phyloP scores from a whole-genome alignment of 2,329 filamentous ascomycete genomes.

The Rugonectria rugulosa region DNA sequence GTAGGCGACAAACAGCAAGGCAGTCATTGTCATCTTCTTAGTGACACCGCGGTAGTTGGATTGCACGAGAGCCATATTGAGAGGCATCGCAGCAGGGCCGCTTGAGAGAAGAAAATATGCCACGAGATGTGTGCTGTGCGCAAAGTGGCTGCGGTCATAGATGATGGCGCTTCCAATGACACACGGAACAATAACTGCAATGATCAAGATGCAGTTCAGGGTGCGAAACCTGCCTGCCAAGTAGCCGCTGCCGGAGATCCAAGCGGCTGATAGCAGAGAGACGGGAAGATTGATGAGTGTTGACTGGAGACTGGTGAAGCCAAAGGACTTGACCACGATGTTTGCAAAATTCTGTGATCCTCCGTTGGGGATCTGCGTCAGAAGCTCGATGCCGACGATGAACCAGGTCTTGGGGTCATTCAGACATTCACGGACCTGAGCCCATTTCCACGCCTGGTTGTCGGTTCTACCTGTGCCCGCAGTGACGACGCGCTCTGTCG shows the following conservation, averaged over 20 bases:
- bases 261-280: constrained; percentile 57
- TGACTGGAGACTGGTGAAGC: constrained; percentile 61
- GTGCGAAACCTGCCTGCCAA: constrained; percentile 60
- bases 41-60: constrained; percentile 64
- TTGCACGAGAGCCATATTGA: constrained; percentile 62
- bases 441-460: constrained; percentile 56
- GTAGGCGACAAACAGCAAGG: constrained; percentile 62
- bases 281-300: constrained; percentile 67
- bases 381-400: constrained; percentile 59
- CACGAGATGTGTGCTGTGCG: constrained; percentile 57
- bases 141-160: constrained; percentile 52
- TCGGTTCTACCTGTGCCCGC: constrained; percentile 61
- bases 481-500: constrained; percentile 54
- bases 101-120: constrained; percentile 65
- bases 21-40: constrained; percentile 67
- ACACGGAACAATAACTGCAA: constrained; percentile 57
- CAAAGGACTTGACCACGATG: constrained; percentile 63
- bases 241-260: constrained; percentile 59
- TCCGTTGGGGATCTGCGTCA: constrained; percentile 68
- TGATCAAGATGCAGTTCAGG: constrained; percentile 60
- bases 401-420: constrained; percentile 68
- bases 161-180: constrained; percentile 62
- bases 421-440: constrained; percentile 62
- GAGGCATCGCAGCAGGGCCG: constrained; percentile 61
- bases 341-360: constrained; percentile 67